Evolutionary conservation across 257 asterid species (phyloP), one percentile per base, ranked within the genome.

Genomic region (Nicotiana obtusifolia): DNA sequence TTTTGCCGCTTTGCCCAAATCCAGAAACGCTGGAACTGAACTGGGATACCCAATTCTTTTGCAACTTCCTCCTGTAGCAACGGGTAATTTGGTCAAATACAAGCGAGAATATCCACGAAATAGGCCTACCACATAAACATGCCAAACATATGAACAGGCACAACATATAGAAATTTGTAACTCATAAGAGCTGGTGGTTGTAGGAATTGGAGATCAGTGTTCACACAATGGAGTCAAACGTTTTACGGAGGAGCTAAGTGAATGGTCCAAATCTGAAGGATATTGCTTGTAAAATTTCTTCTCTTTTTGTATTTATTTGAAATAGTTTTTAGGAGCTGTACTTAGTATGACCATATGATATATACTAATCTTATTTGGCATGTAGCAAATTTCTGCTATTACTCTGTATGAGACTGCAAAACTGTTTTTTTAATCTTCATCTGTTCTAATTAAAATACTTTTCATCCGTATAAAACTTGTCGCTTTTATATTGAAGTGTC

Each of bases 1-100:
- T 95, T 95, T 87, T 94, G 98, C 79, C 99, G 89, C 87, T 91
- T 95, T 59, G 99, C 98, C 99, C 99, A 95, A 78, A 94, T 84
- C 98, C 99, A 95, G 82, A 91, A 95, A 47, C 99, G 97, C 88
- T 90, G 98, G 87, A 82, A 91, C 77, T 94, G 95, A 78, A 94
- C 97, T 54, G 97, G 98, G 81, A 94, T 83, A 6, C 97, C 95
- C 78, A 92, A 86, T 84, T 94, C 98, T 84, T 89, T 91, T 82
- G 98, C 99, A 37, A 94, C 97, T 84, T 93, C 97, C 81, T 94
- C 97, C 99, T 95, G 89, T 87, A 88, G 79, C 52, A 88, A 82
- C 66, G 24, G 76, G 83, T 17, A 60, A 24, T 4, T 14, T 24
- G 79, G 79, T 73, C 62, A 49, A 26, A 73, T 35, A 41, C 60